Conservation (phyloP, 495 filamentous ascomycete genomes). For the Xylaria bambusicola region DNA sequence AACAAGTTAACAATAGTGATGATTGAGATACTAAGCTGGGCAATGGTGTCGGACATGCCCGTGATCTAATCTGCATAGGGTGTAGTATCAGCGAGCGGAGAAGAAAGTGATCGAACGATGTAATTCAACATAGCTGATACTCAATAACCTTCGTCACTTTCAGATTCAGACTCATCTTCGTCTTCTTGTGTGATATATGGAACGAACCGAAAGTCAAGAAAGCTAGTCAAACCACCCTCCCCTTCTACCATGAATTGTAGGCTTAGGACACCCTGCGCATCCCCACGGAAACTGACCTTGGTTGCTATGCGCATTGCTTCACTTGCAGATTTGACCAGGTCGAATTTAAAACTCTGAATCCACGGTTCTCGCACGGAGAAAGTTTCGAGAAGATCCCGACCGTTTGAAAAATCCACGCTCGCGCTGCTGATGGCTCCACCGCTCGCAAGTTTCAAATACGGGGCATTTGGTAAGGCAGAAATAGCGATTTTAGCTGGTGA, state of each 20-base stretch:
- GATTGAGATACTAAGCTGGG: no score
- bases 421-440: slow-evolving; percentile 77
- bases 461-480: slow-evolving; percentile 61
- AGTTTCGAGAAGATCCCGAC: slow-evolving; percentile 74
- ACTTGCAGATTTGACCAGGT: slow-evolving; percentile 75
- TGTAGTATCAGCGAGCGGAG: no score
- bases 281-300: slow-evolving; percentile 88
- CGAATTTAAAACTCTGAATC: slow-evolving; percentile 74
- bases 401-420: slow-evolving; percentile 79
- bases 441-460: slow-evolving; percentile 74
- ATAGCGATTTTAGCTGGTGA: slow-evolving; percentile 63
- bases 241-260: slow-evolving; percentile 96
- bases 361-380: slow-evolving; percentile 60
- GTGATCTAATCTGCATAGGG: no score
- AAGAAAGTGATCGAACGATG: not conserved
- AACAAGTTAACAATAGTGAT: no score
- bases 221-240: slow-evolving; percentile 50
- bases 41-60: no score
- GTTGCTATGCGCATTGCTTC: slow-evolving; percentile 88
- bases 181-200: slow-evolving; percentile 44
- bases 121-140: not conserved
- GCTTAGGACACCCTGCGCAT: slow-evolving; percentile 85
- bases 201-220: slow-evolving; percentile 54
- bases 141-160: slow-evolving; percentile 33
- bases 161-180: slow-evolving; percentile 42